These are phyloP conservation scores for Talaromyces amestolkiae DNA, from an alignment of 2,329 filamentous ascomycete species.

Conservation along the genomic window DNA sequence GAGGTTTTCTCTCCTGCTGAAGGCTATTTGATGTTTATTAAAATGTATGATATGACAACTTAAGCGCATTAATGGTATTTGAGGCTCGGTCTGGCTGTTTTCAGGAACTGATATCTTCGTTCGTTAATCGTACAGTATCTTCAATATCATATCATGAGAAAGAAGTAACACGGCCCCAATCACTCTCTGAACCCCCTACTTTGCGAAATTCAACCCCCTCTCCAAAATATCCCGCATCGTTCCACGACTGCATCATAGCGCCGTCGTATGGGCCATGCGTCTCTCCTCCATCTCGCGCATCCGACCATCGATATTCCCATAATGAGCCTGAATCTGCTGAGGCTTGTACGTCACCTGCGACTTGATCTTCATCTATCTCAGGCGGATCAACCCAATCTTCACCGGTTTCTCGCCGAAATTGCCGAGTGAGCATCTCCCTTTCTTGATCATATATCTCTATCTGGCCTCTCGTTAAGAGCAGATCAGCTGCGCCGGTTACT, in stretches of 20 bases:
- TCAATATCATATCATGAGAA: slow-evolving; percentile 47
- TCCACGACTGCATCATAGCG: slow-evolving; percentile 85
- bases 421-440: slow-evolving; percentile 75
- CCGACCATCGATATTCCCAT: slow-evolving; percentile 94
- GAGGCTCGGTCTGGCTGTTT: not conserved
- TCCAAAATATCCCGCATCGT: slow-evolving; percentile 86
- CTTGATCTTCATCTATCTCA: slow-evolving; percentile 10
- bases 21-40: slow-evolving; percentile 1
- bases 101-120: not conserved
- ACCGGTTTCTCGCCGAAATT: slow-evolving; percentile 80
- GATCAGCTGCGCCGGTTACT: slow-evolving; percentile 87
- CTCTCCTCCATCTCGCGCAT: slow-evolving; percentile 74
- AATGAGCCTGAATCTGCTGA: slow-evolving; percentile 40
- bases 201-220: slow-evolving; percentile 76
- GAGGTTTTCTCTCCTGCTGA: not conserved
- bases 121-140: slow-evolving; percentile 15
- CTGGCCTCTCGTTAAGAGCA: slow-evolving; percentile 76
- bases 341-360: slow-evolving; percentile 24
- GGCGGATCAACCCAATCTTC: slow-evolving; percentile 71
- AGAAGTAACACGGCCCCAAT: slow-evolving; percentile 53
- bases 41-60: slow-evolving; percentile 19
- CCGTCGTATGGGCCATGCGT: slow-evolving; percentile 86
- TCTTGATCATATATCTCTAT: slow-evolving; percentile 90
- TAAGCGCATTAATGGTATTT: slow-evolving; percentile 19
- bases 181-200: slow-evolving; percentile 51